These are phyloP conservation scores for Dimocarpus longan DNA, from an alignment of 345 rosid genomes.

Conservation along the genomic window DNA sequence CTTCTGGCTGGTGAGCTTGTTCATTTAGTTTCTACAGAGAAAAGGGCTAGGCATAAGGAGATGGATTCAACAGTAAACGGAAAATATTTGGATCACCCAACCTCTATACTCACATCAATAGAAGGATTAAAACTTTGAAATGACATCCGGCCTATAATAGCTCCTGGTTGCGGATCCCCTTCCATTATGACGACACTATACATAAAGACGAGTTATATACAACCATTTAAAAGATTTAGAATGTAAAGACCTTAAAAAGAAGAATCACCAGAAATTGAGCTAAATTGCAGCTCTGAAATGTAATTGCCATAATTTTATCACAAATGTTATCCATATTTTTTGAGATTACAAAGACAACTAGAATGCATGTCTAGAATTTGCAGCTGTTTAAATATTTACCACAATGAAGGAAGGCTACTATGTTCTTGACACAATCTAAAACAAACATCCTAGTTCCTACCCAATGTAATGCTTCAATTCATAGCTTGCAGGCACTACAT, in stretches of 20 bases:
- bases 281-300: conserved; percentile 7
- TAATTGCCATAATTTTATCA: background rate
- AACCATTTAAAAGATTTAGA: background rate
- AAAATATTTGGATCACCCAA: conserved; percentile 22
- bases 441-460: background rate
- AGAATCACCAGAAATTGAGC: background rate
- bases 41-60: conserved; percentile 30
- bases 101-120: conserved; percentile 72
- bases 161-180: conserved; percentile 92
- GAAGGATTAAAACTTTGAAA: conserved; percentile 91
- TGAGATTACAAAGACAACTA: background rate
- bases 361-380: background rate
- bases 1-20: conserved; percentile 47
- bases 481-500: background rate
- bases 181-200: conserved; percentile 80
- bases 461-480: background rate
- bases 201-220: background rate
- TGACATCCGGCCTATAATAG: conserved; percentile 86
- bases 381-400: background rate
- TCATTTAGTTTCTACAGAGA: conserved; percentile 78
- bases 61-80: conserved; percentile 4
- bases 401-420: conserved; percentile 1
- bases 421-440: background rate
- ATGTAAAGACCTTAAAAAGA: background rate
- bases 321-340: background rate